phyloP scores from a whole-genome alignment of 441 rosid species.

The Jatropha podagrica region DNA sequence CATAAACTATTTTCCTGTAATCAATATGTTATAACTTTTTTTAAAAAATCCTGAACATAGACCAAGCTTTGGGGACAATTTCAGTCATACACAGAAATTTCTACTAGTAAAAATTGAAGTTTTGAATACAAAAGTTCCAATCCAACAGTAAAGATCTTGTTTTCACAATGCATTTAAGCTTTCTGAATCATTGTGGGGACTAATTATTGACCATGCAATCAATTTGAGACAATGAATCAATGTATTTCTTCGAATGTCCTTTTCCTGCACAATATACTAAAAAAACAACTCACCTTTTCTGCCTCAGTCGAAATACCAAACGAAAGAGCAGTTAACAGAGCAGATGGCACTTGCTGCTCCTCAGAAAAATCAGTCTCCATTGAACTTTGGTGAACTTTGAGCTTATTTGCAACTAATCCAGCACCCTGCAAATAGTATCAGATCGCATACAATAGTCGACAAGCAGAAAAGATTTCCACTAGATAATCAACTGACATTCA shows the following conservation, averaged over 20 bases:
- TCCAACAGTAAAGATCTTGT: background rate
- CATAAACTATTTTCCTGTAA: background rate
- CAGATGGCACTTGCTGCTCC: constrained; percentile 53
- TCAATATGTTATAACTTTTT: background rate
- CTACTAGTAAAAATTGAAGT: background rate
- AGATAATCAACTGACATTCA: constrained; percentile 2
- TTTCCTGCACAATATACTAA: background rate
- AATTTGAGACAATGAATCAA: background rate
- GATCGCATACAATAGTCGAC: background rate
- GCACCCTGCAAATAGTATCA: constrained; percentile 27
- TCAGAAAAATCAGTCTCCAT: constrained; percentile 49
- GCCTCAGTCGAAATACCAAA: constrained; percentile 55
- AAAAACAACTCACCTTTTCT: constrained; percentile 52
- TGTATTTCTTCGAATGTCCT: background rate
- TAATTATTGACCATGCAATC: background rate
- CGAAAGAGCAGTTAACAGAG: constrained; percentile 40
- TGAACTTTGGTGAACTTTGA: constrained; percentile 21
- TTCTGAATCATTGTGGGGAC: background rate
- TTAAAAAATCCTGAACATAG: no score
- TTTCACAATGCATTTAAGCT: background rate
- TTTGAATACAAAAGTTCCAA: background rate
- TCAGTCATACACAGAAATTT: background rate
- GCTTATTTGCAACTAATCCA: constrained; percentile 22
- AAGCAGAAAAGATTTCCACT: background rate
- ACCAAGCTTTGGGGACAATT: background rate